Base-by-base conservation (phyloP, 2,329 filamentous ascomycete species). In the Didymosphaeria variabile region DNA sequence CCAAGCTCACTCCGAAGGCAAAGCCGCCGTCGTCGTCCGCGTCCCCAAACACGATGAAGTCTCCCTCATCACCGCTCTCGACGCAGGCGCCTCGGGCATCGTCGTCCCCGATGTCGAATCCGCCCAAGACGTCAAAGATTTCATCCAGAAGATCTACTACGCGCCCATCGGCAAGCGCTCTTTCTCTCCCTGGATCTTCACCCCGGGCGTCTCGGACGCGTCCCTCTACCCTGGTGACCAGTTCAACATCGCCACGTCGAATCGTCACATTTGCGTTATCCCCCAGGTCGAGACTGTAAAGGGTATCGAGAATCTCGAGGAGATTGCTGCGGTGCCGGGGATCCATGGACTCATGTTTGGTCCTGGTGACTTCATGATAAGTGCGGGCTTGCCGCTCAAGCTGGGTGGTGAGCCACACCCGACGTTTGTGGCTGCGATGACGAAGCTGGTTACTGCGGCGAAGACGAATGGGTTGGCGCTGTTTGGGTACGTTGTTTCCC, bases 131-230 rank as follows among this genome's bases (percentile, higher is more conserved):
- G 70, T 72, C 56, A 66, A 64, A 6, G 57, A 68, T 21, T 66
- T 71, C 26, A 67, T 69, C 5, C 69, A 72, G 26, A 64, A 68
- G 40, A 67, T 67, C 58, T 73, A 65, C 57, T 72, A 65, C 55
- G 67, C 58, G 5, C 62, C 64, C n/a, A 36, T 63, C 17, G 70
- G 70, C 21, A 62, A 68, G 23, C 71, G 69, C 40, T 72, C 71
- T 1, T 72, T 72, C 67, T 67, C 63, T 42, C 71, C 71, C 0
- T 73, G 71, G 69, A 67, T 55, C 2, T 72, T 72, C 45, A 72
- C 69, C 0, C 71, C 69, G 0, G 69, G 68, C 5, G 31, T 72
- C 8, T 50, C 52, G 1, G 58, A 66, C 38, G 61, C 57, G 1
- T 72, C 70, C 0, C 54, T 72, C 21, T 72, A 71, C 31, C 63